Percentiles rank a stretch among this genome's conserved stretches.
These are phyloP conservation scores for Volvariella volvacea DNA, from an alignment of 1,284 basidiomycete genomes.

Conservation along the genomic window DNA sequence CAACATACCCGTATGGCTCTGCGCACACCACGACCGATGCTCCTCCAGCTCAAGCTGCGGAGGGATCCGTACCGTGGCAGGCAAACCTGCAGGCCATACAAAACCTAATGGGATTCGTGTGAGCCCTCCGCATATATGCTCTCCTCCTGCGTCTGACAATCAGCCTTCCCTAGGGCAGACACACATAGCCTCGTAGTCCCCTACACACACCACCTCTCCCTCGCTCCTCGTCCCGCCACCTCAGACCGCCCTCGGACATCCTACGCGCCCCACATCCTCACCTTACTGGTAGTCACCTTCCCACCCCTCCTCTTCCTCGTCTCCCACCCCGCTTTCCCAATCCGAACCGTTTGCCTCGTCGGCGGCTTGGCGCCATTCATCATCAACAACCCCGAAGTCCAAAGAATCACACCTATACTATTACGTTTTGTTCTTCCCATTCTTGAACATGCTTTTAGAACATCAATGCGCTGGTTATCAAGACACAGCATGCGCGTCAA, in stretches of 20 bases:
- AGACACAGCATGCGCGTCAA: not conserved
- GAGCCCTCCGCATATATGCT: slow-evolving; percentile 18
- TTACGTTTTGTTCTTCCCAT: slow-evolving; percentile 13
- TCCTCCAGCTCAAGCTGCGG: slow-evolving; percentile 26
- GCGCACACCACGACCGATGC: slow-evolving; percentile 14
- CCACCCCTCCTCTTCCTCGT: slow-evolving; percentile 39
- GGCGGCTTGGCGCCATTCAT: slow-evolving; percentile 48
- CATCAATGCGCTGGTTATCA: slow-evolving; percentile 1
- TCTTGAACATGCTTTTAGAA: slow-evolving; percentile 8
- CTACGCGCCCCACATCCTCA: slow-evolving; percentile 48
- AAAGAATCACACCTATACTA: not conserved
- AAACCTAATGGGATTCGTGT: slow-evolving; percentile 75
- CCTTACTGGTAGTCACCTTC: slow-evolving; percentile 34
- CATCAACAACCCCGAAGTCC: slow-evolving; percentile 44
- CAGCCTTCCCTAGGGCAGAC: slow-evolving; percentile 18
- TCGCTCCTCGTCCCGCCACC: slow-evolving; percentile 17
- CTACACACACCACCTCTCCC: slow-evolving; percentile 22
- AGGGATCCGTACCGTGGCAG: slow-evolving; percentile 63
- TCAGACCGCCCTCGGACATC: slow-evolving; percentile 22
- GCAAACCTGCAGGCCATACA: slow-evolving; percentile 75
- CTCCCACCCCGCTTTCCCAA: slow-evolving; percentile 48
- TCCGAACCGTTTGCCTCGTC: slow-evolving; percentile 51
- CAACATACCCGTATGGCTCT: slow-evolving; percentile 38
- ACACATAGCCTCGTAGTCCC: slow-evolving; percentile 17
- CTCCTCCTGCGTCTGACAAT: slow-evolving; percentile 28